phyloP scores from a whole-genome alignment of 2,329 filamentous ascomycete genomes.

The Thielaviopsis ethacetica region DNA sequence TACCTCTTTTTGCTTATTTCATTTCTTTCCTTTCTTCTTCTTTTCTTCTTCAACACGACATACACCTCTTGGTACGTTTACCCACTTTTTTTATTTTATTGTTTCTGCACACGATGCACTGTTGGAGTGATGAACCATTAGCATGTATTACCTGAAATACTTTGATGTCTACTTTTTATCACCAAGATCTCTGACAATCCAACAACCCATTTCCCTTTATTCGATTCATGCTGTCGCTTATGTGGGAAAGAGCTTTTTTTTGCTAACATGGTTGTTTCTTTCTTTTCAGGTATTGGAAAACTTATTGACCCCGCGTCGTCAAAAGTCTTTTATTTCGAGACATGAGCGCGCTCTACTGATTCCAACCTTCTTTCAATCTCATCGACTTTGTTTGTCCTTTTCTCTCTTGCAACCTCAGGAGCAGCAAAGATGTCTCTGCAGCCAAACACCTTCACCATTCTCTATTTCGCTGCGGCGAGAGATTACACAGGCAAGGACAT shows the following conservation, averaged over 20 bases:
- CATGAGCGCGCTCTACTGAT: not conserved
- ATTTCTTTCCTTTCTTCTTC: not conserved
- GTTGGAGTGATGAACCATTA: constrained; percentile 34
- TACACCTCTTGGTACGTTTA: constrained; percentile 20
- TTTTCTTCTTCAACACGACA: constrained; percentile 5
- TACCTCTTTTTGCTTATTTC: not conserved
- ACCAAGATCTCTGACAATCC: constrained; percentile 60
- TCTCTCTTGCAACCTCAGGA: not conserved
- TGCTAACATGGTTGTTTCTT: not conserved
- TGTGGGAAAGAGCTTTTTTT: not conserved
- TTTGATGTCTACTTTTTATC: constrained; percentile 44
- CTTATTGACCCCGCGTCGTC: too few species aligned
- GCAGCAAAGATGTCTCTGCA: not conserved
- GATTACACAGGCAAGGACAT: constrained; percentile 52
- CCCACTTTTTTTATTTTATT: not conserved
- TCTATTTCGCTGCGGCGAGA: constrained; percentile 67
- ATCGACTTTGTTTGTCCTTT: not conserved
- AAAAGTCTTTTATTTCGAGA: too few species aligned
- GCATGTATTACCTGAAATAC: constrained; percentile 43
- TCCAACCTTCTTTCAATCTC: not conserved
- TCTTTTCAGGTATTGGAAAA: not conserved
- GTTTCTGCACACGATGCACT: not conserved
- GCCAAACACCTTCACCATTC: constrained; percentile 43
- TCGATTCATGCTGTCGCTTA: not conserved
- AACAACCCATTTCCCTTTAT: not conserved